Evolutionary conservation across 2,329 filamentous ascomycete species (phyloP).

Genomic region (Ceratocystis ficicola): DNA sequence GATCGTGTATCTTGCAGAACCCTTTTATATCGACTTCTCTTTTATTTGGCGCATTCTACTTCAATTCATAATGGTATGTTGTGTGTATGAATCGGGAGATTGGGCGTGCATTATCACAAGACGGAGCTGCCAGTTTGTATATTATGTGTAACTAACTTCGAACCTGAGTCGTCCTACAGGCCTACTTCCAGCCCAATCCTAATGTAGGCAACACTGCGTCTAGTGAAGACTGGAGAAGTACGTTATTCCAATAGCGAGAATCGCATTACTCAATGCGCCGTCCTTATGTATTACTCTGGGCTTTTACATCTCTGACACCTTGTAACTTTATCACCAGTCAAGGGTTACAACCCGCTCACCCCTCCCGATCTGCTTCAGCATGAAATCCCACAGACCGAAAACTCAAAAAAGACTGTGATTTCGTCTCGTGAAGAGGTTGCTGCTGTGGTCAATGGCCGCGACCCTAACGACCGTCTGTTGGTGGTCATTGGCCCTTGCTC

Average conservation of each 20-base stretch:
- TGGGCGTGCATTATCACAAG: not conserved
- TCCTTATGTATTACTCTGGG: not conserved
- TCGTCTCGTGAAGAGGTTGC: constrained; percentile 57
- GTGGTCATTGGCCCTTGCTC: constrained; percentile 91
- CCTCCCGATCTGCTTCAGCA: constrained; percentile 74
- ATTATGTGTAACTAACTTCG: not conserved
- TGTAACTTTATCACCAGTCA: constrained; percentile 43
- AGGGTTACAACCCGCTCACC: constrained; percentile 89
- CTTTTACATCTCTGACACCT: not conserved
- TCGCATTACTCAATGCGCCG: constrained; percentile 12
- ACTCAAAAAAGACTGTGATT: constrained; percentile 55
- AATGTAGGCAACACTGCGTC: constrained; percentile 62
- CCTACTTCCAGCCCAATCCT: constrained; percentile 22
- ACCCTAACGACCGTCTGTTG: constrained; percentile 48
- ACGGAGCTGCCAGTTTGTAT: not conserved
- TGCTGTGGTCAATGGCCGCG: constrained; percentile 62
- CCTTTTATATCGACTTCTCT: constrained; percentile 16
- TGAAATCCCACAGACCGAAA: constrained; percentile 62
- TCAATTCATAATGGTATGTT: constrained; percentile 18
- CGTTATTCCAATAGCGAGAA: constrained; percentile 27
- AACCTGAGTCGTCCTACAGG: not conserved
- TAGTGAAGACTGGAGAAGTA: constrained; percentile 76
- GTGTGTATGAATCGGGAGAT: not conserved
- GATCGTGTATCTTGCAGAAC: constrained; percentile 7
- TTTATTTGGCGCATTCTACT: constrained; percentile 9